A percentile compares a stretch with the other conserved stretches of the same genome.
Conservation (phyloP, 2,329 filamentous ascomycete genomes). For the Fusarium penzigii region DNA sequence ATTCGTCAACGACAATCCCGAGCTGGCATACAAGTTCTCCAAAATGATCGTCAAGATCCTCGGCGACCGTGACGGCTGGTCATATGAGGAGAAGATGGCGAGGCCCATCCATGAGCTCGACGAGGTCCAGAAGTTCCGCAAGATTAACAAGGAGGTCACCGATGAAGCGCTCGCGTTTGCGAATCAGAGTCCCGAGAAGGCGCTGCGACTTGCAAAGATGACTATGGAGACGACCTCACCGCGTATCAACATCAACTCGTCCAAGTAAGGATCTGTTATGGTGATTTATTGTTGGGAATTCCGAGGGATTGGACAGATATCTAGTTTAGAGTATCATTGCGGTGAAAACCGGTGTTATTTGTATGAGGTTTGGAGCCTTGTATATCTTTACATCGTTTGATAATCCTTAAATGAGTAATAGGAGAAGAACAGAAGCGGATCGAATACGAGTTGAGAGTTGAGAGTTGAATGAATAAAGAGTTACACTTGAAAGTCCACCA, state of each 20-base stretch:
- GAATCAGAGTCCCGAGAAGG: background rate
- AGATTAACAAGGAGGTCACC: background rate
- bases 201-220: background rate
- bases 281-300: too few relatives aligned
- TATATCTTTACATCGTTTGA: background rate
- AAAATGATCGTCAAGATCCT: background rate
- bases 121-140: background rate
- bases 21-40: background rate
- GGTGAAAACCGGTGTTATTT: background rate
- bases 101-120: background rate
- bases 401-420: too few relatives aligned
- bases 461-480: too few relatives aligned
- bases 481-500: too few relatives aligned
- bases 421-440: too few relatives aligned
- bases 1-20: background rate
- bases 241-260: background rate
- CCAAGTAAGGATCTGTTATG: background rate
- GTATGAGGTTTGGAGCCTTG: background rate
- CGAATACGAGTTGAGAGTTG: too few relatives aligned
- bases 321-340: too few relatives aligned
- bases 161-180: background rate
- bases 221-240: background rate
- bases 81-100: background rate
- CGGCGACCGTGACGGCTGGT: background rate
- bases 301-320: too few relatives aligned